Conservation (phyloP, 1,284 basidiomycete genomes). For the Apiotrichum laibachii region DNA sequence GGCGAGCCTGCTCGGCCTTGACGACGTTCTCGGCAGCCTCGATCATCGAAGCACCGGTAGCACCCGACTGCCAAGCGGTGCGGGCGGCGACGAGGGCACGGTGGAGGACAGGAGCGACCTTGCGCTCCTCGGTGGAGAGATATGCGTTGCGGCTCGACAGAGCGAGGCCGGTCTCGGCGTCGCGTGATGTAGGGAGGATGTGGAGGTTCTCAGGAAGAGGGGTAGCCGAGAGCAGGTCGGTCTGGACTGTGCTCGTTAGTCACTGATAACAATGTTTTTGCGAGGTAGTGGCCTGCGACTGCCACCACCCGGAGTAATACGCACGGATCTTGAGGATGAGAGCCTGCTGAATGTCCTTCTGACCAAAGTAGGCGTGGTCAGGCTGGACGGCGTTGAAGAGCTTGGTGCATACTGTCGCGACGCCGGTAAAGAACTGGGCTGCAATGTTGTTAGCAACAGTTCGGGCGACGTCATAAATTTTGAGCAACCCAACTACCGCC, state of each 20-base stretch:
- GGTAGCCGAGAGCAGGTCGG: conserved; percentile 75
- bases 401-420: conserved; percentile 92
- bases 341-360: conserved; percentile 98
- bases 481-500: background rate
- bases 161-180: conserved; percentile 64
- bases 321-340: conserved; percentile 71
- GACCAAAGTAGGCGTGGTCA: conserved; percentile 89
- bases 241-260: conserved; percentile 55
- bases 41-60: conserved; percentile 59
- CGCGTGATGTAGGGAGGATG: conserved; percentile 79
- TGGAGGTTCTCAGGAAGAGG: conserved; percentile 67
- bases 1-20: conserved; percentile 47
- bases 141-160: conserved; percentile 90
- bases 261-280: background rate
- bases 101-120: conserved; percentile 69
- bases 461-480: too few relatives aligned
- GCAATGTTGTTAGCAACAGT: conserved; percentile 41
- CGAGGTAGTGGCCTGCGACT: background rate
- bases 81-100: conserved; percentile 64
- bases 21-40: conserved; percentile 48
- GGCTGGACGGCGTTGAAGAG: conserved; percentile 93
- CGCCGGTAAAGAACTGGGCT: conserved; percentile 92
- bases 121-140: conserved; percentile 64
- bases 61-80: conserved; percentile 57
- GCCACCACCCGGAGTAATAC: conserved; percentile 11